A percentile compares a stretch with the other conserved stretches of the same genome.
phyloP scores from a whole-genome alignment of 352 stramenopile genomes.

The Phytophthora pluvialis region DNA sequence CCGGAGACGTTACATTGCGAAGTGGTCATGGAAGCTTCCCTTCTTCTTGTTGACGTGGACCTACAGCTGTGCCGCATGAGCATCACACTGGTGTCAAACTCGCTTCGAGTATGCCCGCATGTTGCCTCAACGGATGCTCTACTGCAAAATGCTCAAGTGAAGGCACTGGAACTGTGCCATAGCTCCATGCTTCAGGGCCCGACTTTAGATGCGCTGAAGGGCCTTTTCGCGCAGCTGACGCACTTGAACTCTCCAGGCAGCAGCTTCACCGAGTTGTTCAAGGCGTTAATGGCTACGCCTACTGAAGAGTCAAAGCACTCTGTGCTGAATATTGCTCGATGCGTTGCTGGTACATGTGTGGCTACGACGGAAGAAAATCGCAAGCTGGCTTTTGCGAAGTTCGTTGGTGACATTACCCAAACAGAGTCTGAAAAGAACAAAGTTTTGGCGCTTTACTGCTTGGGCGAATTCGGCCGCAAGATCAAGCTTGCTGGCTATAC shows the following conservation, averaged over 20 bases:
- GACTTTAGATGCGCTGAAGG: constrained; percentile 57
- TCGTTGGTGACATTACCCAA: constrained; percentile 70
- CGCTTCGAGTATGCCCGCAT: constrained; percentile 68
- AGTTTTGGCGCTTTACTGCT: constrained; percentile 93
- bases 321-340: constrained; percentile 94
- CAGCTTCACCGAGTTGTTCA: constrained; percentile 90
- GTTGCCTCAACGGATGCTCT: constrained; percentile 68
- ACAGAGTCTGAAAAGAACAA: constrained; percentile 67
- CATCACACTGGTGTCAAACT: constrained; percentile 87
- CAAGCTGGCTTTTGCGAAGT: constrained; percentile 76
- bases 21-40: constrained; percentile 91
- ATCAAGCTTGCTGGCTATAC: constrained; percentile 86
- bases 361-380: constrained; percentile 59
- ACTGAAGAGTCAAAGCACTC: constrained; percentile 88
- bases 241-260: constrained; percentile 54
- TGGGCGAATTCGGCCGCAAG: constrained; percentile 95
- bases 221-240: constrained; percentile 76
- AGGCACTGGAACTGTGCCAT: constrained; percentile 88
- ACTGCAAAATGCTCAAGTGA: constrained; percentile 71
- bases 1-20: constrained; percentile 83
- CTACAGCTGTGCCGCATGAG: constrained; percentile 96
- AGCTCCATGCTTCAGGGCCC: constrained; percentile 94
- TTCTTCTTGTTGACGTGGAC: constrained; percentile 95
- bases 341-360: constrained; percentile 89
- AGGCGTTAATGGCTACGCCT: constrained; percentile 70